Evolutionary conservation across 441 rosid species (phyloP), one percentile per base, ranked within the genome.

Genomic region (Adansonia gregorii): DNA sequence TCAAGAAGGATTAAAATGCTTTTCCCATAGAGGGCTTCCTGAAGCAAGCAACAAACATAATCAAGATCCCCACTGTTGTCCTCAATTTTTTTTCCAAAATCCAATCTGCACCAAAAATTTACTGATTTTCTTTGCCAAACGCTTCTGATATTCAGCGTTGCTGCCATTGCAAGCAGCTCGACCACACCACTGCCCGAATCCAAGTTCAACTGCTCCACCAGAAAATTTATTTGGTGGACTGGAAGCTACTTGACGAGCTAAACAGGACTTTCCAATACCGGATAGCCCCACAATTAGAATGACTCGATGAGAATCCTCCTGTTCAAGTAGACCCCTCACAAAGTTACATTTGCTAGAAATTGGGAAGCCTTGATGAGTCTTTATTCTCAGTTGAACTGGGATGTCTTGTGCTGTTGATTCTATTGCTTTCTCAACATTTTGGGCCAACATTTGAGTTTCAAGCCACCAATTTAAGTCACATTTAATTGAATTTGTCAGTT

Each of bases 221-320:
- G 51, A 51, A 58, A 80, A 70, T 64, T 43, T 77, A 22, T 45
- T 65, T 5, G 81, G 83, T 15, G 79, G 81, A 78, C 56, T 58
- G 70, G 81, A 75, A 70, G 81, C 84, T 73, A 81, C 79, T 77
- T 81, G 81, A 64, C 79, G 77, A 65, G 79, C 84, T 73, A 81
- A 81, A 64, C 84, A 81, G 3, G 81, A 78, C 77, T 81, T 81
- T 39, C 82, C 82, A 45, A 80, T 80, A 11, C 82, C 82, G 14
- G 82, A 80, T 58, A 80, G 22, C 6, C 79, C 82, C 67, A 80
- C 79, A 19, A 80, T 76, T 64, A 80, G 73, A 64, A 71, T 71
- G 67, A 80, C 79, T 61, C 56, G 71, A 67, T 73, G 80, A 61
- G 78, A 60, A 24, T 31, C 72, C 22, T 67, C 75, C 54, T 54